These are phyloP conservation scores for Rhodotorula graminis DNA, from an alignment of 768 basidiomycete genomes.

Conservation along the genomic window DNA sequence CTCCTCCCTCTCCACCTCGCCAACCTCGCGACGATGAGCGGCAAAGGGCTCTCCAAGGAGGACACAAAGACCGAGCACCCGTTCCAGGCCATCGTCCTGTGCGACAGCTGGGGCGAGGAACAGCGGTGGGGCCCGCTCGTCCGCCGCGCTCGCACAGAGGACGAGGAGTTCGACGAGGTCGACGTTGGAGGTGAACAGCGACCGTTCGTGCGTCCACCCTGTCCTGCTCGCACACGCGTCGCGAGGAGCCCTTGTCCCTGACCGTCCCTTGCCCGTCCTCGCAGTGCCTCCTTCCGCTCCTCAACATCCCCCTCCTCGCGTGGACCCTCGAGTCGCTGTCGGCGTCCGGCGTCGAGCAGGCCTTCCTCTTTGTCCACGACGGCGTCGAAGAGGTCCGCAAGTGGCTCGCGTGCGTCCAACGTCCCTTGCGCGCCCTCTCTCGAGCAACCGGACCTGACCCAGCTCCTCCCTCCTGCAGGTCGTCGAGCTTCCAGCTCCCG, in stretches of 20 bases:
- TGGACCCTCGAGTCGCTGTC: slow-evolving; percentile 96
- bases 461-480: slow-evolving; percentile 4
- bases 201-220: slow-evolving; percentile 72
- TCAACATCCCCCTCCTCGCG: slow-evolving; percentile 85
- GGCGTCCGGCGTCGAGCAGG: slow-evolving; percentile 90
- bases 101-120: slow-evolving; percentile 54
- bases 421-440: background rate
- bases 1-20: background rate
- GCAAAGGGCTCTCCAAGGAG: slow-evolving; percentile 29
- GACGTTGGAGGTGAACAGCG: slow-evolving; percentile 60
- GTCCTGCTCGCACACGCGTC: too few species aligned
- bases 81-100: slow-evolving; percentile 88
- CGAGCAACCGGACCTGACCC: background rate
- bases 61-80: slow-evolving; percentile 71
- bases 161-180: slow-evolving; percentile 35
- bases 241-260: too few species aligned
- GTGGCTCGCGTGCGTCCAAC: slow-evolving; percentile 67
- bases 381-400: slow-evolving; percentile 79
- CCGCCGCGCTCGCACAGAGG: slow-evolving; percentile 35
- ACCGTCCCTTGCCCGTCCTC: too few species aligned
- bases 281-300: slow-evolving; percentile 86
- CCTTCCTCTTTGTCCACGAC: slow-evolving; percentile 89
- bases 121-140: slow-evolving; percentile 40
- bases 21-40: too few species aligned
- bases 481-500: slow-evolving; percentile 45